Evolutionary conservation across 495 filamentous ascomycete genomes (phyloP), one percentile per base, ranked within the genome.

Genomic region (Penicillium lividum): DNA sequence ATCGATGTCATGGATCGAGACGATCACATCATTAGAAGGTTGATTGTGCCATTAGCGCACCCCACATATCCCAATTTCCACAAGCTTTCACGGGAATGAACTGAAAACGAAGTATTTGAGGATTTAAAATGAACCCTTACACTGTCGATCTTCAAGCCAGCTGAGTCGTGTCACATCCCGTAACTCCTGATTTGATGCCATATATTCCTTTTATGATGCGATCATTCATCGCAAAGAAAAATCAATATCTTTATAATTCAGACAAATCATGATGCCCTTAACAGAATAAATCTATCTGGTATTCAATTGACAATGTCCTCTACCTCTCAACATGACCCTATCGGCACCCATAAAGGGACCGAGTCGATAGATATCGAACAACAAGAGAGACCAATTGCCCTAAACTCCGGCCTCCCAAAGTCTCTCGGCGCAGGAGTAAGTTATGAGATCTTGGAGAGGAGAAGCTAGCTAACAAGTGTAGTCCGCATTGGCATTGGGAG

Each of bases 401-500:
- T 44, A 11, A 34, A n/a, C 10, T 25, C 43, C 2, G 57, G 56
- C 18, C 7, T 47, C 28, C 61, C 63, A 18, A 68, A 60, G 33
- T 62, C 61, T 15, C 48, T 71, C 7, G 63, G 68, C 6, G 63
- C 66, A 58, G 68, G 68, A 11, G 66, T 71, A 62, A 54, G 68
- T 61, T 8, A 47, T 22, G 22, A 47, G 16, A 42, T 40, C 3
- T 18, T 47, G 1, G 16, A n/a, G n/a, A 18, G 42, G 8, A 25
- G 11, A 29, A 10, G 13, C 11, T 11, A 45, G 28, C 53, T 33
- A 43, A 53, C 51, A 38, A 40, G 28, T 44, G 36, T 43, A 73
- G 73, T 79, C 76, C 22, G 78, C 78, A 1, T 57, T 81, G 10
- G 79, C 76, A 0, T 73, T 83, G 42, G 80, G 77, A 10, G 80